Conservation (phyloP, 139 green algal species). For the Chlamydomonas sp. region DNA sequence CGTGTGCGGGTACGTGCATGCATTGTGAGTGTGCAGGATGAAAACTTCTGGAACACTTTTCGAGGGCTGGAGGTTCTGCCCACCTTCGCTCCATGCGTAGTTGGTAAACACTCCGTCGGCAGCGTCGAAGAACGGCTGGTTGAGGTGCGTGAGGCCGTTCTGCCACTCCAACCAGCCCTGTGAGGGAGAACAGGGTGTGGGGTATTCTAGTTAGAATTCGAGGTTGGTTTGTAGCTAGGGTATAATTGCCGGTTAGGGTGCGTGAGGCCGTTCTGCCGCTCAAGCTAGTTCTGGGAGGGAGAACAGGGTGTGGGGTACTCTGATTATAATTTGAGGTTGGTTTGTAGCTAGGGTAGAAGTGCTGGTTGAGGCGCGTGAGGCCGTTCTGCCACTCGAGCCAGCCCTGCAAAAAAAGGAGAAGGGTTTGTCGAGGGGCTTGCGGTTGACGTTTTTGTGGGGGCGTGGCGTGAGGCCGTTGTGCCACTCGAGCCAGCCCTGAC, state of each 20-base stretch:
- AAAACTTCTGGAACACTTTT: no score
- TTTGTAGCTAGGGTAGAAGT: no score
- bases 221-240: no score
- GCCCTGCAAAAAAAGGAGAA: no score
- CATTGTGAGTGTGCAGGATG: no score
- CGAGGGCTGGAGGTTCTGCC: conserved; percentile 17
- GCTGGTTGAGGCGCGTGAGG: conserved; percentile 54
- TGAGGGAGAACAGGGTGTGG: no score
- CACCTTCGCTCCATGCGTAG: conserved; percentile 43
- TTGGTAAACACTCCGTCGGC: conserved; percentile 73
- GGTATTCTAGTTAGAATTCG: no score
- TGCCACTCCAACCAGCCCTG: conserved; percentile 74
- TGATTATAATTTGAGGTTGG: no score
- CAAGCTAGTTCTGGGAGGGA: conserved; percentile 58
- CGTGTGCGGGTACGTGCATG: no score
- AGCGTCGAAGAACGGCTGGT: conserved; percentile 27
- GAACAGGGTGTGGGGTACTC: no score
- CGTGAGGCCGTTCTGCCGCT: conserved; percentile 75
- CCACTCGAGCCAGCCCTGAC: conserved; percentile 68
- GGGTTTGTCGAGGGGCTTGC: no score
- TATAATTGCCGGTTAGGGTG: conserved; percentile 55
- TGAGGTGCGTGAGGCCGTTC: conserved; percentile 59
- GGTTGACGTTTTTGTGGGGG: no score
- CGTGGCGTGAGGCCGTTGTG: conserved; percentile 64
- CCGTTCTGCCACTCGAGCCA: conserved; percentile 73